These are phyloP conservation scores for Rhexocercosporidium sp. DNA, from an alignment of 2,329 filamentous ascomycete species.

Conservation along the genomic window DNA sequence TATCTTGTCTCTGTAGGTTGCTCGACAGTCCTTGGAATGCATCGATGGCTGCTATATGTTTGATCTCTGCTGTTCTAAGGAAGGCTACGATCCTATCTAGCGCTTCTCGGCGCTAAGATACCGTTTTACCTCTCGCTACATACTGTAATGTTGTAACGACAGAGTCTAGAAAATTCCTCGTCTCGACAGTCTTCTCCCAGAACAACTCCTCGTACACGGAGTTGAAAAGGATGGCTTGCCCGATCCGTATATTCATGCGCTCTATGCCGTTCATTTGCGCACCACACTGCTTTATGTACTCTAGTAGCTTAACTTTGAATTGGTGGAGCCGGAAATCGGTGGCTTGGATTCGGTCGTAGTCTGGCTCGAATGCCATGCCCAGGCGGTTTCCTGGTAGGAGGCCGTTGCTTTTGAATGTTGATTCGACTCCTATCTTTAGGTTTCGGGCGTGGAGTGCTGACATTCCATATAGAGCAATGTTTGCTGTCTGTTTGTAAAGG, in stretches of 20 bases:
- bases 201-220: not conserved
- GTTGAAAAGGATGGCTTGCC: not conserved
- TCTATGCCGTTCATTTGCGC: not conserved
- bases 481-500: not conserved
- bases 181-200: not conserved
- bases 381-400: no score
- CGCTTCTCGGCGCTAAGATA: not conserved
- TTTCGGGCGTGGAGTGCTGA: not conserved
- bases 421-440: not conserved
- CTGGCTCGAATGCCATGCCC: not conserved
- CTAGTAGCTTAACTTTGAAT: not conserved
- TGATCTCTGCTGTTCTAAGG: constrained; percentile 50
- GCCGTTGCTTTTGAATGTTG: not conserved
- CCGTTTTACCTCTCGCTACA: not conserved
- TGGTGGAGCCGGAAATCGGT: not conserved
- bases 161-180: not conserved
- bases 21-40: not conserved
- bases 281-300: not conserved
- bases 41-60: constrained; percentile 45
- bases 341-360: not conserved
- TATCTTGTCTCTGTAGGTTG: not conserved
- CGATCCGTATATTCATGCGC: not conserved
- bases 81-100: constrained; percentile 53
- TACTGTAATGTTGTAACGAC: not conserved
- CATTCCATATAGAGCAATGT: not conserved